These are phyloP conservation scores for Corchorus olitorius DNA, from an alignment of 345 rosid genomes.

Conservation along the genomic window DNA sequence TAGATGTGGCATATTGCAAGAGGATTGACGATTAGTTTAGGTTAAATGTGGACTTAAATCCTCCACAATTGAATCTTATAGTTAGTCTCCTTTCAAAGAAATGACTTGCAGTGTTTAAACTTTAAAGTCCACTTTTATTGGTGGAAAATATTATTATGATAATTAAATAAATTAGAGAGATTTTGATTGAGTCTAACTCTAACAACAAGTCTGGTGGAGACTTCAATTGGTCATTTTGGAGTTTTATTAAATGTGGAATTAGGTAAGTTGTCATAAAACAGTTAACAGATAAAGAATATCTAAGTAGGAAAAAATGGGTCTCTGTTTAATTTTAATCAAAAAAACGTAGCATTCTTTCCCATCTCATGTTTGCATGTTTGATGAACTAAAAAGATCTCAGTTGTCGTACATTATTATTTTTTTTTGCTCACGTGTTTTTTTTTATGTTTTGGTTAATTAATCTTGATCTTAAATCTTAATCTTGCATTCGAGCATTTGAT, in stretches of 20 bases:
- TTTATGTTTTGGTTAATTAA: neutral
- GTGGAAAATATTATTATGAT: neutral
- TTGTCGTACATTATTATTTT: too few species aligned
- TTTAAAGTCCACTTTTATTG: neutral
- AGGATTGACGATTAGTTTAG: neutral
- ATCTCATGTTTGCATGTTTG: neutral
- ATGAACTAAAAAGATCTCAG: neutral
- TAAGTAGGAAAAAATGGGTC: neutral
- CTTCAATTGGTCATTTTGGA: neutral
- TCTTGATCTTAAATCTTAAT: neutral
- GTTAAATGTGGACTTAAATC: constrained; percentile 1
- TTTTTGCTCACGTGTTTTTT: neutral
- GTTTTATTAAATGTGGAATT: neutral
- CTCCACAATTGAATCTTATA: neutral
- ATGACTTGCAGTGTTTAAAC: neutral
- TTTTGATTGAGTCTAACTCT: constrained; percentile 7
- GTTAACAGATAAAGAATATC: neutral
- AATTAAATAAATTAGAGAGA: neutral
- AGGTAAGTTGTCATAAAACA: neutral
- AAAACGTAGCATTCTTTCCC: neutral
- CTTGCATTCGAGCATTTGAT: too few species aligned
- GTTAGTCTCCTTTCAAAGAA: neutral
- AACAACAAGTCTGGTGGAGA: neutral
- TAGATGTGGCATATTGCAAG: neutral
- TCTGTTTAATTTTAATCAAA: neutral